Percentiles rank a stretch among this genome's conserved stretches.
These are phyloP conservation scores for Colletotrichum nymphaeae DNA, from an alignment of 2,329 filamentous ascomycete species.

Conservation along the genomic window DNA sequence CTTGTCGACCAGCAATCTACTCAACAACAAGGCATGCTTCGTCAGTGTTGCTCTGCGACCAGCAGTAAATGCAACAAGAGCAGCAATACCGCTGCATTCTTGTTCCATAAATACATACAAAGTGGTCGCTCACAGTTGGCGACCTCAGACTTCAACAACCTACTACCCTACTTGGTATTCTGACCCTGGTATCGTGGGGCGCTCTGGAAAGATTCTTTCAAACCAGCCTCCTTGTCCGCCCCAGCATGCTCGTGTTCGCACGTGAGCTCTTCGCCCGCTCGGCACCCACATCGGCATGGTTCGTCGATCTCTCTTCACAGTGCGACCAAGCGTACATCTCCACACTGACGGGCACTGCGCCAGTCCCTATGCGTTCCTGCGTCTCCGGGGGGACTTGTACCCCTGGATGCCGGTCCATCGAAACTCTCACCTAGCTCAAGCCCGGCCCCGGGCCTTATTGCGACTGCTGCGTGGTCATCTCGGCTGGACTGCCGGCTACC, in stretches of 20 bases:
- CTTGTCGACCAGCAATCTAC: neutral
- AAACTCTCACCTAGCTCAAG: neutral
- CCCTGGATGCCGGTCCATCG: neutral
- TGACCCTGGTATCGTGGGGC: neutral
- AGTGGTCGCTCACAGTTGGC: too few relatives aligned
- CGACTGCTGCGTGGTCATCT: conserved; percentile 13
- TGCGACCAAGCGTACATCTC: conserved; percentile 4
- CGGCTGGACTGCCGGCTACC: conserved; percentile 6
- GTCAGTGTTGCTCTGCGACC: neutral
- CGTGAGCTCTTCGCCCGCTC: conserved; percentile 1
- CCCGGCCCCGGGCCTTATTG: conserved; percentile 2
- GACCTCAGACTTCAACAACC: neutral
- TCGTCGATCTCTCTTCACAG: conserved; percentile 16
- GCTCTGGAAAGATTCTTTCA: neutral
- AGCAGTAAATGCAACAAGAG: neutral
- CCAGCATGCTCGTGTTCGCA: conserved; percentile 25
- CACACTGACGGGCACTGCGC: conserved; percentile 2
- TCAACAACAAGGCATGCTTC: neutral
- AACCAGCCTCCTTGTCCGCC: conserved; percentile 1
- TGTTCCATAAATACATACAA: too few relatives aligned
- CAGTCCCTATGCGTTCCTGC: conserved; percentile 10
- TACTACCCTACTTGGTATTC: neutral
- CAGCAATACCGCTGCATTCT: neutral
- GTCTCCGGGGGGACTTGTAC: neutral
- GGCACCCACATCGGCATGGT: neutral